Base-by-base conservation (phyloP, 441 rosid species). In the Gossypium davidsonii region DNA sequence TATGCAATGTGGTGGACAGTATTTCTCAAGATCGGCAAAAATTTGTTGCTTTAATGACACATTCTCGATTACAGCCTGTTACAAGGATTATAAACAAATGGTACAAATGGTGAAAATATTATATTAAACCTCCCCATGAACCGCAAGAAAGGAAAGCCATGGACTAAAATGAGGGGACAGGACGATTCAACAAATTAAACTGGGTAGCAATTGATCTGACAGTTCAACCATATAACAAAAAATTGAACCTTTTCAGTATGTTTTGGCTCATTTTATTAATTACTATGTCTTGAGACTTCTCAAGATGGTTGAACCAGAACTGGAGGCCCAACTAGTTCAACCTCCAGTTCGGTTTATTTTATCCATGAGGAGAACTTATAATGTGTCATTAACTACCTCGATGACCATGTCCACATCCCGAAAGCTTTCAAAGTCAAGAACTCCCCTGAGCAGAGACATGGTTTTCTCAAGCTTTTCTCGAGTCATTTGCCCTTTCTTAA, bases 391-490 rank as follows among this genome's bases (percentile, higher is more conserved):
- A 75, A 52, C 53, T 84, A 95, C 99, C 98, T 95, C 99, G 59
- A 95, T 91, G 78, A 95, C 99, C 91, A 95, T 77, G 86, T 95
- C 98, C 81, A 89, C 96, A 77, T 95, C 91, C 79, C 81, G 85
- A 79, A 95, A 91, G 85, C 93, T 84, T 82, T 90, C 91, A 78
- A 90, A 93, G 75, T 91, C 95, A 52, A 93, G 92, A 62, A 74
- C 82, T 28, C 99, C 97, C 81, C 78, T 90, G 39, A 95, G 90
- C 75, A 90, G 91, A 71, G 92, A 90, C 73, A 88, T 49, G 60
- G 97, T 89, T 79, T 90, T 87, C 73, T 93, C 97, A 77, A 91
- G 93, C 86, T 89, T 93, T 66, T 91, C 98, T 70, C 77, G 77
- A 65, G 94, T 74, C 96, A 93, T 93, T 28, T 74, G 83, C 68